These are phyloP conservation scores for Purpureocillium lavendulum DNA, from an alignment of 2,329 filamentous ascomycete species.

Conservation along the genomic window DNA sequence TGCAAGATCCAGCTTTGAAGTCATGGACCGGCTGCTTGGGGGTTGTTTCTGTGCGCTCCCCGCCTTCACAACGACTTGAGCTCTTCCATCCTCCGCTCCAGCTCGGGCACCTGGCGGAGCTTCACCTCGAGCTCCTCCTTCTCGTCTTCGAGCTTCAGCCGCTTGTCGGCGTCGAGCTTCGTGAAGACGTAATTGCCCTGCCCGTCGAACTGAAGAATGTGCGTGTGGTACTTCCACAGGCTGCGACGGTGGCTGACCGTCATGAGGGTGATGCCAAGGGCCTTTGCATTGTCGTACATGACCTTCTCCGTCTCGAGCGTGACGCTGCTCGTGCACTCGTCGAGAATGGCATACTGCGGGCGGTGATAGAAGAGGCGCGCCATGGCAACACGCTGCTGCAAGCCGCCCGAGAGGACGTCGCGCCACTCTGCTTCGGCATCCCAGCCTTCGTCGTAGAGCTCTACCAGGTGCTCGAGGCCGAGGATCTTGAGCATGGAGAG, in stretches of 20 bases:
- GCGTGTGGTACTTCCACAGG: slow-evolving; percentile 92
- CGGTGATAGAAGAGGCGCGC: slow-evolving; percentile 89
- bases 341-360: slow-evolving; percentile 88
- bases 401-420: slow-evolving; percentile 81
- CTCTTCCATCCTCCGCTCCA: slow-evolving; percentile 78
- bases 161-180: slow-evolving; percentile 74
- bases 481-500: slow-evolving; percentile 68
- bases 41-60: too few relatives aligned
- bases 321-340: slow-evolving; percentile 94
- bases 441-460: slow-evolving; percentile 70
- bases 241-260: slow-evolving; percentile 87
- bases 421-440: slow-evolving; percentile 96
- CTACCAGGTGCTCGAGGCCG: slow-evolving; percentile 74
- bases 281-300: slow-evolving; percentile 97
- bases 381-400: slow-evolving; percentile 96
- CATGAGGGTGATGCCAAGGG: slow-evolving; percentile 88
- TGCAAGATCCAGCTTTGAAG: too few relatives aligned
- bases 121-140: slow-evolving; percentile 87
- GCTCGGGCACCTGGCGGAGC: slow-evolving; percentile 76
- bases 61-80: slow-evolving; percentile 39
- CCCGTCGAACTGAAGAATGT: slow-evolving; percentile 94
- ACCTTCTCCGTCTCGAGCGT: slow-evolving; percentile 88
- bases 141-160: slow-evolving; percentile 86
- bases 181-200: slow-evolving; percentile 90
- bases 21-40: too few relatives aligned